Evolutionary conservation across 352 stramenopile species (phyloP).

Genomic region (Lagenidium giganteum): DNA sequence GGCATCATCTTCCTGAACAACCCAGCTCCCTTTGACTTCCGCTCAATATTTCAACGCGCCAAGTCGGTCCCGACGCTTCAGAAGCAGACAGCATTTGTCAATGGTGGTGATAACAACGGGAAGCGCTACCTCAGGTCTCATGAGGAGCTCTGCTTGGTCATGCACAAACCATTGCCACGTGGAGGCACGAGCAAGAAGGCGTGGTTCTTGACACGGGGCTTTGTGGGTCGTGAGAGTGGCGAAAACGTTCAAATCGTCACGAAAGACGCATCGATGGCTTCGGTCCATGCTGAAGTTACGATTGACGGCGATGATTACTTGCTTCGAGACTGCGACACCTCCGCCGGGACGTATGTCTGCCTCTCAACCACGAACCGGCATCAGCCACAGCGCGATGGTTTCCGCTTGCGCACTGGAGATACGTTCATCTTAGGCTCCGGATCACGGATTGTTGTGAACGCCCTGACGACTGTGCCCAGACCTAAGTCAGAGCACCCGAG

Average conservation of each 20-base stretch:
- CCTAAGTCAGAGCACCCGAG: neutral
- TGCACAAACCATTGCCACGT: constrained; percentile 23
- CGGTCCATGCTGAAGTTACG: constrained; percentile 52
- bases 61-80: constrained; percentile 10
- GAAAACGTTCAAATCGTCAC: constrained; percentile 44
- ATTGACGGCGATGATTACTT: constrained; percentile 63
- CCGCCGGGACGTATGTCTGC: constrained; percentile 57
- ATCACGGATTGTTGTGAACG: constrained; percentile 28
- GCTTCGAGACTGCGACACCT: constrained; percentile 40
- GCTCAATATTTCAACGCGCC: constrained; percentile 18
- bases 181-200: constrained; percentile 28
- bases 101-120: neutral
- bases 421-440: constrained; percentile 37
- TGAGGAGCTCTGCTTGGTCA: constrained; percentile 56
- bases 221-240: constrained; percentile 50
- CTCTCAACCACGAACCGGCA: constrained; percentile 64
- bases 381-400: constrained; percentile 64
- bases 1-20: constrained; percentile 29
- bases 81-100: constrained; percentile 1
- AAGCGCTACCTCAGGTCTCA: constrained; percentile 30
- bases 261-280: constrained; percentile 59
- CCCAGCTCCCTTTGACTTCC: constrained; percentile 20
- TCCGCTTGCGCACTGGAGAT: constrained; percentile 45
- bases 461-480: constrained; percentile 15
- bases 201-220: constrained; percentile 55